These are phyloP conservation scores for Blastobotrys capitulatus DNA, from an alignment of 1,139 yeast genomes.

Conservation along the genomic window DNA sequence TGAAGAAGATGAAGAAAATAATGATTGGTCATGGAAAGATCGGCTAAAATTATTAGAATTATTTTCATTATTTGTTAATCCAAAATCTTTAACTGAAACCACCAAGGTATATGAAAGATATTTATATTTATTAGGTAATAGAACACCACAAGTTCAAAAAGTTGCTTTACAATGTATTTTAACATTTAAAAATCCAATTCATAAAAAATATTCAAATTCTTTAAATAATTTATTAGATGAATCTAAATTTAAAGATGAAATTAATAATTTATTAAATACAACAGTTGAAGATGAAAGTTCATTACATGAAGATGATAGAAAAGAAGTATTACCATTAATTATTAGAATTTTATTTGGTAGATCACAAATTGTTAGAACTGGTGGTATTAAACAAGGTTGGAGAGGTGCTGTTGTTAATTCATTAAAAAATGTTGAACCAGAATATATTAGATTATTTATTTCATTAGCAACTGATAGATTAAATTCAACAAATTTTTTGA, in stretches of 20 bases:
- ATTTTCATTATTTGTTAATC: constrained; percentile 59
- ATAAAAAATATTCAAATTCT: constrained; percentile 67
- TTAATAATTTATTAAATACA: constrained; percentile 54
- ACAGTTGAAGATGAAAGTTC: constrained; percentile 39
- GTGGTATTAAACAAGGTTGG: constrained; percentile 67
- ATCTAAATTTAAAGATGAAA: constrained; percentile 77
- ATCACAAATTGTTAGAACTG: constrained; percentile 46
- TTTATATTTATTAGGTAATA: constrained; percentile 56
- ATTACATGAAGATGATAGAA: constrained; percentile 52
- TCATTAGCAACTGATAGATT: constrained; percentile 56
- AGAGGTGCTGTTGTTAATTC: constrained; percentile 72
- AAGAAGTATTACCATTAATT: constrained; percentile 60
- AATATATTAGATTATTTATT: constrained; percentile 54
- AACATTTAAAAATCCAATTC: constrained; percentile 52
- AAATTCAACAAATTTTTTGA: constrained; percentile 38
- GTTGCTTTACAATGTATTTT: constrained; percentile 69
- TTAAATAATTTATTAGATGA: constrained; percentile 75
- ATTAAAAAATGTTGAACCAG: constrained; percentile 55
- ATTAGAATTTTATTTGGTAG: constrained; percentile 82
- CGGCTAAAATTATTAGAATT: constrained; percentile 54
- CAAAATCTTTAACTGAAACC: constrained; percentile 49
- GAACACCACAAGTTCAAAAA: constrained; percentile 58
- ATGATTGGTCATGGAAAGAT: constrained; percentile 57
- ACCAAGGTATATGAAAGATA: constrained; percentile 51
- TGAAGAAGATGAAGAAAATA: constrained; percentile 16